Percentiles rank a stretch among this genome's conserved stretches.
These are phyloP conservation scores for Cercospora nicotianae DNA, from an alignment of 2,329 filamentous ascomycete species.

Conservation along the genomic window DNA sequence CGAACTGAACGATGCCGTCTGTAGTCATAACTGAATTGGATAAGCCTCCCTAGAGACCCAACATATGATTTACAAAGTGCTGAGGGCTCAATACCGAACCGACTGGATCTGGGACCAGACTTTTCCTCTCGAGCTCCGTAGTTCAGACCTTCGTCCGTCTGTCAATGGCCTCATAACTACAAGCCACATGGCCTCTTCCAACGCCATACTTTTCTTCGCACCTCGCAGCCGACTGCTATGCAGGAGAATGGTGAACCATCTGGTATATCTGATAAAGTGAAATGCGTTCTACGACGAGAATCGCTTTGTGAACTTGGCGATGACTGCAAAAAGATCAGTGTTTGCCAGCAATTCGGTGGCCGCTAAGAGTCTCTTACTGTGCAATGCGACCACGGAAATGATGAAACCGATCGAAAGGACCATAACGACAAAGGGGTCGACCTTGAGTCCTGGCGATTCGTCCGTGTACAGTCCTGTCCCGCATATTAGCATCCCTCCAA, in stretches of 20 bases:
- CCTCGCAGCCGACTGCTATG: constrained; percentile 2
- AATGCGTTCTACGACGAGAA: constrained; percentile 60
- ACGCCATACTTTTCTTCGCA: constrained; percentile 4
- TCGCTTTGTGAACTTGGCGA: constrained; percentile 90
- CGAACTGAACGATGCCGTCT: not conserved
- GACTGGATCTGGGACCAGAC: not conserved
- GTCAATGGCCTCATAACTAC: not conserved
- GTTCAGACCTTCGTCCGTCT: constrained; percentile 5
- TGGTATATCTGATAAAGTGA: not conserved
- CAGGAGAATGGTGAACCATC: not conserved
- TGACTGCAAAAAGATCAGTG: constrained; percentile 60
- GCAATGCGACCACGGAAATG: constrained; percentile 94
- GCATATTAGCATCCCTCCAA: constrained; percentile 25
- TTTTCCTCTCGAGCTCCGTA: constrained; percentile 19
- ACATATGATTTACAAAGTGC: constrained; percentile 1
- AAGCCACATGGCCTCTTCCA: not conserved
- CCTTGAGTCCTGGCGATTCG: constrained; percentile 94
- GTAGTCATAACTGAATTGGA: not conserved
- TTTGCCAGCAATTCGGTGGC: not conserved
- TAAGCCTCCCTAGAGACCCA: not conserved
- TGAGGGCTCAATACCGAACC: not conserved
- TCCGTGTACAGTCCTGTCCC: constrained; percentile 88
- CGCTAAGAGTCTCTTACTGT: constrained; percentile 65
- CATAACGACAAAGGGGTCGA: constrained; percentile 95
- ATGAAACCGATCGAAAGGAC: constrained; percentile 97